A percentile compares a stretch with the other conserved stretches of the same genome.
Evolutionary conservation across 192 early-diverging fungal genomes (phyloP).

Genomic region (Coemansia sp.): DNA sequence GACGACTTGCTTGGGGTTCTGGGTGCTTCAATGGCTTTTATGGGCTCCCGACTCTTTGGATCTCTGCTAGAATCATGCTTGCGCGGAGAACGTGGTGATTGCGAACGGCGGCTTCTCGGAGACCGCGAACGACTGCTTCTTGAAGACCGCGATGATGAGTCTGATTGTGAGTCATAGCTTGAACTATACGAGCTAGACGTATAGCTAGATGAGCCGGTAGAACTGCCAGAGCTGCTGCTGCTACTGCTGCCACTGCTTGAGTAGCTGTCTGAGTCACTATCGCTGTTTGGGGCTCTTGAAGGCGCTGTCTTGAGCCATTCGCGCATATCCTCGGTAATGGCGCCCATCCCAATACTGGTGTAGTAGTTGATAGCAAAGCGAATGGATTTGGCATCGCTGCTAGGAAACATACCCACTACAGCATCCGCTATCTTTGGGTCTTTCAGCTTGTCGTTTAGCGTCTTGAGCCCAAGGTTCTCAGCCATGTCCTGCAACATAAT

Average conservation of each 20-base stretch:
- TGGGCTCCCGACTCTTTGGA: no score
- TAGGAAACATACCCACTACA: conserved; percentile 87
- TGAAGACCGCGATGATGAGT: conserved; percentile 6
- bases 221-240: conserved; percentile 17
- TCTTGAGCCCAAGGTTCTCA: conserved; percentile 78
- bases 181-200: conserved; percentile 7
- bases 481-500: conserved; percentile 88
- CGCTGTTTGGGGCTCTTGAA: conserved; percentile 8
- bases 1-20: no score
- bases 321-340: conserved; percentile 88
- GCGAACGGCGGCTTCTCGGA: background rate
- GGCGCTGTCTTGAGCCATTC: conserved; percentile 73
- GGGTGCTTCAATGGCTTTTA: no score
- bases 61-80: no score
- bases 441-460: conserved; percentile 63
- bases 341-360: conserved; percentile 89
- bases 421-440: conserved; percentile 71
- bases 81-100: no score
- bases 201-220: conserved; percentile 16
- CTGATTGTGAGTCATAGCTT: conserved; percentile 6
- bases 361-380: conserved; percentile 99
- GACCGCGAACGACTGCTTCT: conserved; percentile 6
- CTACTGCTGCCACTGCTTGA: conserved; percentile 12
- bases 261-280: conserved; percentile 23
- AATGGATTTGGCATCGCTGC: conserved; percentile 78